phyloP scores from a whole-genome alignment of 208 protist species.

The Blechomonas ayalai region DNA sequence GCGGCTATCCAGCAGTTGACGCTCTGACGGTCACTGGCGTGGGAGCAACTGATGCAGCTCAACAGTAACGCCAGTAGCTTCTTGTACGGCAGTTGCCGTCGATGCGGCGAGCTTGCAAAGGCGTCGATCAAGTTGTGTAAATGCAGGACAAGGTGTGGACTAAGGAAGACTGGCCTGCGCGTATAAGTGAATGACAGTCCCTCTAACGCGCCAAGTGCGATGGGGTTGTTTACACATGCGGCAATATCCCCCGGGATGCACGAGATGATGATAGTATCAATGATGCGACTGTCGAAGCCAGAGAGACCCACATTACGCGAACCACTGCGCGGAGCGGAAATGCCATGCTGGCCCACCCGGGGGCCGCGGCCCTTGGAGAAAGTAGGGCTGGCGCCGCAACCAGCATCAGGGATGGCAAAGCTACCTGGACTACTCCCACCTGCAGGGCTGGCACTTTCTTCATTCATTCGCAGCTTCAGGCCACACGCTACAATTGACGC shows the following conservation, averaged over 20 bases:
- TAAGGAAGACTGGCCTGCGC: conserved; percentile 31
- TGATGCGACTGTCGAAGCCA: conserved; percentile 47
- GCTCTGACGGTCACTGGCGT: conserved; percentile 46
- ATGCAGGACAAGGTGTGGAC: conserved; percentile 39
- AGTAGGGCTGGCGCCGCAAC: no score
- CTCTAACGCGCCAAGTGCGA: conserved; percentile 55
- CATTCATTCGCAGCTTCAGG: conserved; percentile 43
- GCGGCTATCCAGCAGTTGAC: conserved; percentile 68
- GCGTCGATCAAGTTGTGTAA: conserved; percentile 68
- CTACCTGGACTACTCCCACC: background rate
- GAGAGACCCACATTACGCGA: conserved; percentile 12
- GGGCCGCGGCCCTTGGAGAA: conserved; percentile 4
- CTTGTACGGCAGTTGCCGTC: conserved; percentile 59
- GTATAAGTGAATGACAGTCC: conserved; percentile 57
- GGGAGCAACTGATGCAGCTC: conserved; percentile 66
- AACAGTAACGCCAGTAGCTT: conserved; percentile 58
- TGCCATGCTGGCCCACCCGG: background rate
- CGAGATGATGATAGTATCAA: conserved; percentile 45
- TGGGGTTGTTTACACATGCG: conserved; percentile 40
- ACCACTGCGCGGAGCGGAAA: conserved; percentile 1
- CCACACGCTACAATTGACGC: conserved; percentile 68
- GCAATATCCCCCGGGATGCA: conserved; percentile 56
- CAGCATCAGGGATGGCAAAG: no score
- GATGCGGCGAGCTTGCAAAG: conserved; percentile 45
- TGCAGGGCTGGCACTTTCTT: conserved; percentile 3